Conservation (phyloP, 2,329 filamentous ascomycete genomes). For the Ramichloridium luteum region DNA sequence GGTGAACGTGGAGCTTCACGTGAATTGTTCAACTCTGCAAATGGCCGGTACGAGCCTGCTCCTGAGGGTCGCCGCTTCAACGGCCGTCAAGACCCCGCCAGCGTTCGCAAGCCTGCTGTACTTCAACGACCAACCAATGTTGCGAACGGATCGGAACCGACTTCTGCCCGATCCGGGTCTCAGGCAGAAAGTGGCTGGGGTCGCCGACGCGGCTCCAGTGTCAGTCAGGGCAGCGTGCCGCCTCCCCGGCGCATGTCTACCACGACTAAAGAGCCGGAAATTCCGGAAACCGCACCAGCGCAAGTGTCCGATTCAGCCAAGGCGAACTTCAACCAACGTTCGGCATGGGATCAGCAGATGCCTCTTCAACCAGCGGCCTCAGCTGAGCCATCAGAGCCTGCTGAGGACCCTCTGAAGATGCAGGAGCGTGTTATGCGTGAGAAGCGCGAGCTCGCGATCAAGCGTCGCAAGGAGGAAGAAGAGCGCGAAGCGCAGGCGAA, state of each 20-base stretch:
- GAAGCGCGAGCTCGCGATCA: constrained; percentile 25
- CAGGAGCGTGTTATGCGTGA: constrained; percentile 41
- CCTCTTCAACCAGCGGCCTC: constrained; percentile 10
- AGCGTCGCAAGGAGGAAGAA: constrained; percentile 21
- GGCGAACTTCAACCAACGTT: constrained; percentile 19
- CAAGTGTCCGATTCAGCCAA: constrained; percentile 20
- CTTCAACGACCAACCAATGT: constrained; percentile 62
- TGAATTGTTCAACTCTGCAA: constrained; percentile 91
- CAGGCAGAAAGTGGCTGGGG: constrained; percentile 57
- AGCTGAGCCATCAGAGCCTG: constrained; percentile 14
- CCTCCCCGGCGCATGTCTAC: constrained; percentile 51
- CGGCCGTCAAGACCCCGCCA: constrained; percentile 50
- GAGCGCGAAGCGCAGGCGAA: constrained; percentile 17
- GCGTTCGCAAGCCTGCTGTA: constrained; percentile 60
- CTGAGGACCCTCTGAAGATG: constrained; percentile 52
- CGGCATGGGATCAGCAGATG: constrained; percentile 24
- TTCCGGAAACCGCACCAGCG: constrained; percentile 1
- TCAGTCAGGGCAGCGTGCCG: constrained; percentile 72
- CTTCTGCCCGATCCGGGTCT: constrained; percentile 61
- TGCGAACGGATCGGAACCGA: constrained; percentile 73
- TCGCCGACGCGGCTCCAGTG: constrained; percentile 66
- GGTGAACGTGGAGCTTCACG: constrained; percentile 49
- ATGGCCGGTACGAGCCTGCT: constrained; percentile 83
- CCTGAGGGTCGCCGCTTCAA: constrained; percentile 60
- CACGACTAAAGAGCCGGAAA: constrained; percentile 1